Percentiles rank a stretch among this genome's conserved stretches.
Evolutionary conservation across 148 eudicot genomes (phyloP).

Genomic region (Rheum nobile): DNA sequence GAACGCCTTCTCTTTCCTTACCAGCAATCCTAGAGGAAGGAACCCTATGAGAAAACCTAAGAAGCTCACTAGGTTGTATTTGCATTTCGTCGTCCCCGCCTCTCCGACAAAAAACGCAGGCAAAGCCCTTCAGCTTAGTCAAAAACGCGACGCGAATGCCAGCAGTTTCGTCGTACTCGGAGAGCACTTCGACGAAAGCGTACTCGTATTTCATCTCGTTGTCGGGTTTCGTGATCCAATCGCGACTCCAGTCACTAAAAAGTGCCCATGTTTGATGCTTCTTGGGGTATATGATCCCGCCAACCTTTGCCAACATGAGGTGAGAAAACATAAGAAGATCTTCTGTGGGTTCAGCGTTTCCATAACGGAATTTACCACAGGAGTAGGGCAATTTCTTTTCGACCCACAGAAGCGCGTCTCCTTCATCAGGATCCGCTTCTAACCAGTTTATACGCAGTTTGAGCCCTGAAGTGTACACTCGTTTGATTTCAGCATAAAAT

Average conservation of each 20-base stretch:
- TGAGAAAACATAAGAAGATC: conserved; percentile 68
- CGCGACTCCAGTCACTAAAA: conserved; percentile 56
- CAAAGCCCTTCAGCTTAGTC: conserved; percentile 55
- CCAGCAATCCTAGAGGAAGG: conserved; percentile 47
- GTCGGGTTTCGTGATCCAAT: conserved; percentile 33
- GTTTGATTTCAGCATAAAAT: conserved; percentile 62
- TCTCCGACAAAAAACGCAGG: conserved; percentile 40
- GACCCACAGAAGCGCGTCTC: conserved; percentile 35
- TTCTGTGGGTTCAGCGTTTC: conserved; percentile 29
- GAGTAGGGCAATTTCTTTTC: conserved; percentile 45
- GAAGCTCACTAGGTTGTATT: conserved; percentile 33
- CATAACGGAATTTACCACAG: conserved; percentile 53
- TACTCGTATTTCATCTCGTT: conserved; percentile 37
- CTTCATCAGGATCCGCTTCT: conserved; percentile 51
- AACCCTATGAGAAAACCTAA: conserved; percentile 60
- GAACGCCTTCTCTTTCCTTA: conserved; percentile 38
- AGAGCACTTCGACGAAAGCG: conserved; percentile 62
- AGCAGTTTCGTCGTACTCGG: conserved; percentile 29
- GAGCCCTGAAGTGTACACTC: conserved; percentile 26
- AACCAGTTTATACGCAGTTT: conserved; percentile 62
- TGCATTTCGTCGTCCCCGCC: conserved; percentile 17
- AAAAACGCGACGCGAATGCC: conserved; percentile 49
- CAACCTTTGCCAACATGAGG: conserved; percentile 28
- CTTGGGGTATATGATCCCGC: conserved; percentile 38
- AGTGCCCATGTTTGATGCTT: conserved; percentile 82